phyloP scores from a whole-genome alignment of 306 rosid species.

The Carpinus viminea region DNA sequence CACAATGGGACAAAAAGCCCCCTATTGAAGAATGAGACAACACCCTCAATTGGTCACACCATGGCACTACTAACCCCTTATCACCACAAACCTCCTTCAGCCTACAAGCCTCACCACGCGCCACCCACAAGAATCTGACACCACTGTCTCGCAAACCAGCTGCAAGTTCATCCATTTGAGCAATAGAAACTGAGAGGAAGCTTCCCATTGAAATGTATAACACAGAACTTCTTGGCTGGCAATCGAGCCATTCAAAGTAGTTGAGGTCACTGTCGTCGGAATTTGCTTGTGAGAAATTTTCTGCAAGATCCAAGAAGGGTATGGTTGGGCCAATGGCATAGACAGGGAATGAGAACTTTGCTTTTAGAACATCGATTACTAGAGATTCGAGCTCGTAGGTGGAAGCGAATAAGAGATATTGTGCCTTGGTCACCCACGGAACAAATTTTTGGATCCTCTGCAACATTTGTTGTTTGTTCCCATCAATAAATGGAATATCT shows the following conservation, averaged over 20 bases:
- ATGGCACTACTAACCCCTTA: slow-evolving; percentile 33
- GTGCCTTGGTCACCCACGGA: slow-evolving; percentile 25
- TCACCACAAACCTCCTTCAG: slow-evolving; percentile 15
- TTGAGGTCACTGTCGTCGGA: not conserved
- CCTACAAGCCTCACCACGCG: slow-evolving; percentile 27
- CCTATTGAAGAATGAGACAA: slow-evolving; percentile 41
- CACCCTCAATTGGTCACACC: slow-evolving; percentile 57
- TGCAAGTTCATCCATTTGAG: slow-evolving; percentile 46
- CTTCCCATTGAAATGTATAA: slow-evolving; percentile 45
- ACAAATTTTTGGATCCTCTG: slow-evolving; percentile 24
- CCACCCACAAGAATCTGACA: slow-evolving; percentile 41
- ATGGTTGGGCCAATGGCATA: slow-evolving; percentile 42
- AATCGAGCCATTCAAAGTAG: slow-evolving; percentile 38
- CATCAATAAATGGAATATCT: slow-evolving; percentile 20
- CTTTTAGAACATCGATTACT: slow-evolving; percentile 24
- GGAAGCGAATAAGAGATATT: slow-evolving; percentile 31
- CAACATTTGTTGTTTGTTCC: slow-evolving; percentile 4
- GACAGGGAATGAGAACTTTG: slow-evolving; percentile 27
- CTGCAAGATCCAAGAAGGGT: slow-evolving; percentile 21
- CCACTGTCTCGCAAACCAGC: slow-evolving; percentile 36
- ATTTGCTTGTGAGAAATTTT: not conserved
- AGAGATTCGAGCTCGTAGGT: slow-evolving; percentile 34
- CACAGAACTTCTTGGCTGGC: slow-evolving; percentile 42
- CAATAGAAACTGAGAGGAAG: slow-evolving; percentile 31
- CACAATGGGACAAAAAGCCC: slow-evolving; percentile 37